Base-by-base conservation (phyloP, 306 rosid genomes). In the cucumber (Cucumis sativus) region DNA sequence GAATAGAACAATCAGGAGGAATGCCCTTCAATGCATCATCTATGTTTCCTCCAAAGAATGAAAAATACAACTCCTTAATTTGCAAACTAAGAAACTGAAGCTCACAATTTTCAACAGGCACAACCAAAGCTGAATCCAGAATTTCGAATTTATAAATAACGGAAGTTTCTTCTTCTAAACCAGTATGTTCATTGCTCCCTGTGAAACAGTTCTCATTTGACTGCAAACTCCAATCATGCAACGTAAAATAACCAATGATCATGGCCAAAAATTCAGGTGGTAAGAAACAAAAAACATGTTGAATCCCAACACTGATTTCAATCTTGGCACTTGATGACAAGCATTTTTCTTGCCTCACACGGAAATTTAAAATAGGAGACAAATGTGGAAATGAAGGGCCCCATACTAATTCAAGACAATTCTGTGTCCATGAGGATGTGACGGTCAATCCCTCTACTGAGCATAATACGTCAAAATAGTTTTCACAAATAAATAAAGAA, bases 191-290 rank as follows among this genome's bases (percentile, higher is more conserved):
- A 74, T 81, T 78, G 79, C 81, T 88, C 62, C 17, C 74, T 28
- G 39, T 77, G 28, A 68, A 65, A 75, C 51, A 77, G 52, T 73
- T 85, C 64, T 83, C 84, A 75, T 78, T 81, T 49, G 88, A 85
- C 82, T 82, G 57, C 20, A 87, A 83, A 85, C 68, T 78, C 98
- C 98, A 94, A 81, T 92, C 96, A 85, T 96, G 40, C 80, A 86
- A 86, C 39, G 90, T 83, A 68, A 92, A 89, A 84, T 94, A 94
- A 84, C 98, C 98, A 77, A 94, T 87, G 58, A 94, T 81, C 79
- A 94, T 81, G 64, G 97, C 93, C 61, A 95, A 86, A 88, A 81
- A 95, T 77, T 95, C 98, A 62, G 96, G 88, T 12, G 97, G 93
- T 79, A 95, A 77, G 90, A 92, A 75, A 83, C 97, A 95, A 86